These are phyloP conservation scores for Yamadazyma sp. DNA, from an alignment of 1,139 yeast species.

Conservation along the genomic window DNA sequence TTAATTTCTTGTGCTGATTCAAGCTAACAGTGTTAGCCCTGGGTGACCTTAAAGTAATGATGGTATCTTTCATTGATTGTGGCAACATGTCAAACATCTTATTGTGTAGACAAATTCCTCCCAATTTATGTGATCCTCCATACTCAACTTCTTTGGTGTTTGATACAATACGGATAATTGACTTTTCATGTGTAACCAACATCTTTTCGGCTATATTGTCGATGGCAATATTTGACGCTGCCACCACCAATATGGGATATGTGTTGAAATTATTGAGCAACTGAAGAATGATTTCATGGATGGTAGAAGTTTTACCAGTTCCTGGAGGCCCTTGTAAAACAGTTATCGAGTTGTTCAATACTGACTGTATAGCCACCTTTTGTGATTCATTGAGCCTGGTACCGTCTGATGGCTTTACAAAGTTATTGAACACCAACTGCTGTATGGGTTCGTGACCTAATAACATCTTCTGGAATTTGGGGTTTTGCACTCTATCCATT, in stretches of 20 bases:
- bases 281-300: conserved; percentile 65
- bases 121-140: conserved; percentile 52
- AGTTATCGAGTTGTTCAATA: conserved; percentile 63
- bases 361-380: conserved; percentile 66
- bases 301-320: conserved; percentile 67
- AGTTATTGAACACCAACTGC: conserved; percentile 57
- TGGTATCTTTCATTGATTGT: conserved; percentile 37
- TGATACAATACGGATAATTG: conserved; percentile 61
- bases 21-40: conserved; percentile 37
- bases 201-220: conserved; percentile 76
- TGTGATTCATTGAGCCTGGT: conserved; percentile 59
- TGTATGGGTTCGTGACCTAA: conserved; percentile 61
- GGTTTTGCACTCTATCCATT: conserved; percentile 59
- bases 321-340: conserved; percentile 71
- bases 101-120: conserved; percentile 63
- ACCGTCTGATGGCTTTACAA: conserved; percentile 47
- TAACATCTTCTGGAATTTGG: conserved; percentile 56
- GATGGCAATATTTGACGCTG: conserved; percentile 75
- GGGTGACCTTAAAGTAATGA: conserved; percentile 41
- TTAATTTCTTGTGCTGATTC: conserved; percentile 49
- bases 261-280: conserved; percentile 54
- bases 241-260: conserved; percentile 68
- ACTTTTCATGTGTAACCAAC: conserved; percentile 43
- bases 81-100: conserved; percentile 55
- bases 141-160: conserved; percentile 63